Base-by-base conservation (phyloP, 306 rosid species). In the Quercus bicolor region DNA sequence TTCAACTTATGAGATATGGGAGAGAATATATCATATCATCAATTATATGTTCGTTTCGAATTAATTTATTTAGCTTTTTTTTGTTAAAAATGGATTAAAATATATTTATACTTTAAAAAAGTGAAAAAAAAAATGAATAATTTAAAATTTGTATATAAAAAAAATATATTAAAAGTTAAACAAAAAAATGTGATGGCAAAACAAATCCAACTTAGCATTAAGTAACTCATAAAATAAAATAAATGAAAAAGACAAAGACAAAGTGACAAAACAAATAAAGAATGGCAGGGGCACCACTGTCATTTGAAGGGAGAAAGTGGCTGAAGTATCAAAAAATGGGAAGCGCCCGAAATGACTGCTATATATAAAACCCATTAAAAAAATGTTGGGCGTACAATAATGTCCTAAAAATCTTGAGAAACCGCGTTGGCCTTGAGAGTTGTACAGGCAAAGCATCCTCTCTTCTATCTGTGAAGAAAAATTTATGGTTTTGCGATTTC, bases 361-460 rank as follows among this genome's bases (percentile, higher is more conserved):
- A 72, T 9, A 54, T 62, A 77, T 65, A 52, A 68, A 75, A 31
- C 26, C 65, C 74, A 70, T 75, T 69, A 61, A 78, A 69, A 74
- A 37, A 18, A 73, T 69, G 77, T 72, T 77, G 75, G 52, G 88
- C 74, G 70, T 79, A 75, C 45, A 54, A 79, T 76, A 54, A 79
- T 76, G 76, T 70, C 80, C 84, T 75, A 60, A 79, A 66, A 80
- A 81, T 80, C 82, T 69, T 69, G 86, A 84, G 89, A 82, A 86
- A 85, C 82, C 84, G 88, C 66, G 91, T 83, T 80, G 89, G 84
- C 85, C 66, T 62, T 24, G 76, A 80, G 87, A 82, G 53, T 48
- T 10, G 53, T 11, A 48, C 53, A 48, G 16, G 16, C 83, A 80
- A 88, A 88, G 90, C 88, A 89, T 85, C 86, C 84, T 24, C 79